These are phyloP conservation scores for Agaricus subrufescens DNA, from an alignment of 768 basidiomycete species.

Conservation along the genomic window DNA sequence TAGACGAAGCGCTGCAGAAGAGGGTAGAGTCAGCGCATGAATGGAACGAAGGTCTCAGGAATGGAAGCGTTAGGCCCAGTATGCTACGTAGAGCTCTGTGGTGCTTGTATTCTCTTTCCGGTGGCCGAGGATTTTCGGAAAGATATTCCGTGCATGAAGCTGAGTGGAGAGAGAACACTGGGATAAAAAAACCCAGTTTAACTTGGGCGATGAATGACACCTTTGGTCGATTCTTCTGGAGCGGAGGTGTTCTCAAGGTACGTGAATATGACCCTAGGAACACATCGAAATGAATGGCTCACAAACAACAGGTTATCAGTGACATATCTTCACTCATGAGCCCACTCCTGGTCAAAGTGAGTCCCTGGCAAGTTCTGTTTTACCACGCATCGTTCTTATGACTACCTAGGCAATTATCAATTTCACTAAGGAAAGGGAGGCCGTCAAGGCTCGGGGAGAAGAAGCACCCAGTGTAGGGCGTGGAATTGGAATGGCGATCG, in stretches of 20 bases:
- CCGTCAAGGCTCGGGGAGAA: constrained; percentile 30
- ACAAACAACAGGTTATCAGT: constrained; percentile 42
- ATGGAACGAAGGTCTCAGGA: constrained; percentile 50
- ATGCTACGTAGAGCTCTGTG: constrained; percentile 34
- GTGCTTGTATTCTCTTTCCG: constrained; percentile 27
- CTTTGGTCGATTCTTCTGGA: constrained; percentile 57
- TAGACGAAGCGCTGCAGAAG: constrained; percentile 51
- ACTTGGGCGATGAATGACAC: constrained; percentile 59
- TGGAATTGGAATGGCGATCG: constrained; percentile 58
- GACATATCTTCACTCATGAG: constrained; percentile 61
- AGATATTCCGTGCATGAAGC: constrained; percentile 27
- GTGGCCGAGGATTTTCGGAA: constrained; percentile 20
- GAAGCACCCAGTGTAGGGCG: constrained; percentile 38
- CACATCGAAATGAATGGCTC: neutral
- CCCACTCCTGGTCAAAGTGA: constrained; percentile 56
- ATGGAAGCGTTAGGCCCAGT: constrained; percentile 39
- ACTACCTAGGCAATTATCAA: constrained; percentile 50
- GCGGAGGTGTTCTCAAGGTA: constrained; percentile 56
- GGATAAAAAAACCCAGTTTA: constrained; percentile 45
- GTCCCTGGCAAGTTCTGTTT: neutral
- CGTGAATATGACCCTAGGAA: neutral
- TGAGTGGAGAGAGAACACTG: constrained; percentile 41
- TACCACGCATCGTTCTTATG: neutral
- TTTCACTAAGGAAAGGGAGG: constrained; percentile 46
- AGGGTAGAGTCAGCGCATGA: constrained; percentile 43